Evolutionary conservation across 768 basidiomycete genomes (phyloP), one percentile per base, ranked within the genome.

Genomic region (Suillus tomentosus): DNA sequence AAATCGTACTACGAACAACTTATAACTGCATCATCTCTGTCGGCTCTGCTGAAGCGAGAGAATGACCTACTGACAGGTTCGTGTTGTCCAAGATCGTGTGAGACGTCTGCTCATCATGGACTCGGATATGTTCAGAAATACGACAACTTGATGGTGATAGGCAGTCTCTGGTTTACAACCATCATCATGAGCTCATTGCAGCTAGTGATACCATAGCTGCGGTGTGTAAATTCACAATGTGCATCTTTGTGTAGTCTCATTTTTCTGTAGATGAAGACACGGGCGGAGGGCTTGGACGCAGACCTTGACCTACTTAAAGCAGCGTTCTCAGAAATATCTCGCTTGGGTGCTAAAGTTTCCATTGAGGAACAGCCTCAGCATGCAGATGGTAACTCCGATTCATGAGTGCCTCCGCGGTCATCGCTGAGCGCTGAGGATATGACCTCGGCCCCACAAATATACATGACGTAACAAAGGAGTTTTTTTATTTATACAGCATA

Each of bases 161-260:
- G 27, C 95, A 97, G 75, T 90, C 91, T 10, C 80, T 97, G 51
- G 95, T 97, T 13, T 97, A 97, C 73, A 95, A 96, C 69, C 95
- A 96, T 71, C 95, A 97, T 70, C 94, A 95, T 64, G 95, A 97
- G 68, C 87, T 97, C 22, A 95, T 97, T 59, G 92, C 93, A 1
- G 95, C 95, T 3, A 94, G 90, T 64, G 92, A 95, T 70, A 96
- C 95, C 10, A 96, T 97, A 67, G 87, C 89, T 65, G 87, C 89
- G 6, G 94, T 95, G 76, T 22, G 87, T 69, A 39, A 14, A 62
- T 45, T 19, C 11, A 40, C 31, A 39, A 48, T 27, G 55, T 42
- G 19, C 37, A 36, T 42, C 51, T 57, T 65, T 37, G 60, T 5
- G 51, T 65, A 27, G 24, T 53, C 68, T 61, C 39, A 61, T 39